phyloP scores from a whole-genome alignment of 495 filamentous ascomycete genomes.

The Aspergillus cavernicola region DNA sequence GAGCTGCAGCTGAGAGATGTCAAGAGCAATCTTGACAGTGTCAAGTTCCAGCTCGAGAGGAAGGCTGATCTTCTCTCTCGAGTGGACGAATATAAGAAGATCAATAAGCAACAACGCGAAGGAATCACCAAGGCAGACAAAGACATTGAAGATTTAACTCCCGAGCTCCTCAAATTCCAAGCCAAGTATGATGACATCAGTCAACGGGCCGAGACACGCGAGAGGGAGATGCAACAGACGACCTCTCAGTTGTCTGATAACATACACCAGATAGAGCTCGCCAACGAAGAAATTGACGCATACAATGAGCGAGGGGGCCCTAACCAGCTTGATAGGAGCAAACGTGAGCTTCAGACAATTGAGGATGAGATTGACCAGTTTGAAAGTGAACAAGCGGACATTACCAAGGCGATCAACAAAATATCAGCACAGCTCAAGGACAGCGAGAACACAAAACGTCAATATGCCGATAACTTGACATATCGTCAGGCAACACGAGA shows the following conservation, averaged over 20 bases:
- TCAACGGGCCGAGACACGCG: conserved; percentile 64
- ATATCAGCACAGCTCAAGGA: conserved; percentile 73
- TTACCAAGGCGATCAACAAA: conserved; percentile 69
- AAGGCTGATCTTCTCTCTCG: conserved; percentile 62
- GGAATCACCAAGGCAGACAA: conserved; percentile 61
- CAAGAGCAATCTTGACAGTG: conserved; percentile 61
- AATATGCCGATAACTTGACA: conserved; percentile 80
- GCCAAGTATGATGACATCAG: conserved; percentile 70
- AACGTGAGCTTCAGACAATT: conserved; percentile 62
- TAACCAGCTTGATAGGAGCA: conserved; percentile 62
- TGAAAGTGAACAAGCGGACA: conserved; percentile 62
- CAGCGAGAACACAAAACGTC: conserved; percentile 72
- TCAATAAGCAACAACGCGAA: conserved; percentile 64
- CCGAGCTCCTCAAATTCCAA: conserved; percentile 70
- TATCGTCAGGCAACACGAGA: conserved; percentile 71
- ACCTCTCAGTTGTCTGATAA: conserved; percentile 67
- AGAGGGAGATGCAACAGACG: conserved; percentile 69
- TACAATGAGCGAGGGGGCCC: conserved; percentile 78
- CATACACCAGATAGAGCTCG: conserved; percentile 68
- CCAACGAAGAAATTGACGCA: conserved; percentile 71
- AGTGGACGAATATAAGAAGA: conserved; percentile 67
- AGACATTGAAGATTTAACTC: conserved; percentile 65
- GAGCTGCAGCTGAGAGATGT: conserved; percentile 71
- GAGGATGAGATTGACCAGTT: conserved; percentile 60
- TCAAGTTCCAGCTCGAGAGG: conserved; percentile 71